Evolutionary conservation across 495 filamentous ascomycete genomes (phyloP).

Genomic region (Aspergillus conjunctus): DNA sequence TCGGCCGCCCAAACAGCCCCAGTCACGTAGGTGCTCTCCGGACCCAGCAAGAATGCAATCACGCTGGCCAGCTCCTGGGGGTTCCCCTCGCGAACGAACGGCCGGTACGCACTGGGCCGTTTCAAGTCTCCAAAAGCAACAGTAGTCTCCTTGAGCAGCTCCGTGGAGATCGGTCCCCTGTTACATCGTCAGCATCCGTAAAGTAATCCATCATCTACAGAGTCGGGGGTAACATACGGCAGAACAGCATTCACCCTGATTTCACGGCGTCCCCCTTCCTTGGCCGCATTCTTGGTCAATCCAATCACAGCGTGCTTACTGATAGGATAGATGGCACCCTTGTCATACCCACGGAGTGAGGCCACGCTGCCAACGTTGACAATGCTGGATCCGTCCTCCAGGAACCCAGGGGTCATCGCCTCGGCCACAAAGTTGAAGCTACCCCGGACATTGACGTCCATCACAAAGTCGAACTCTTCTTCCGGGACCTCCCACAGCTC

Average conservation of each 20-base stretch:
- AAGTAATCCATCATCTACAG: conserved; percentile 13
- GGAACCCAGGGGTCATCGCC: conserved; percentile 23
- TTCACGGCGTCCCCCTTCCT: conserved; percentile 20
- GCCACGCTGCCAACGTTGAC: conserved; percentile 22
- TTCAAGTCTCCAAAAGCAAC: conserved; percentile 4
- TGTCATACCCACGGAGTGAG: conserved; percentile 10
- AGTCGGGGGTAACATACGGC: conserved; percentile 12
- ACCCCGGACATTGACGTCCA: conserved; percentile 31
- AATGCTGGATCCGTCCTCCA: conserved; percentile 29
- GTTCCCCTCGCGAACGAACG: conserved; percentile 27
- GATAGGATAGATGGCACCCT: conserved; percentile 21
- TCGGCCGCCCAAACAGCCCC: conserved; percentile 26
- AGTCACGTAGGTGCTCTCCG: conserved; percentile 31
- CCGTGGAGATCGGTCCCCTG: background rate
- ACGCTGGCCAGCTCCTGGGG: conserved; percentile 28
- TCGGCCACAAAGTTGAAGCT: conserved; percentile 26
- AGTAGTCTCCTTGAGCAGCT: conserved; percentile 3
- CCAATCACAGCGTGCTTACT: conserved; percentile 31
- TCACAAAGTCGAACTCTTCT: conserved; percentile 28
- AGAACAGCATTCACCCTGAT: conserved; percentile 15
- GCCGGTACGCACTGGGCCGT: conserved; percentile 3
- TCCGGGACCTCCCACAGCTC: conserved; percentile 25
- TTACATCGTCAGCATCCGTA: background rate
- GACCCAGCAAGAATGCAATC: conserved; percentile 27
- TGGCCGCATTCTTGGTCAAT: conserved; percentile 25